phyloP scores from a whole-genome alignment of 2,329 filamentous ascomycete species.

The Alternaria ventricosa region DNA sequence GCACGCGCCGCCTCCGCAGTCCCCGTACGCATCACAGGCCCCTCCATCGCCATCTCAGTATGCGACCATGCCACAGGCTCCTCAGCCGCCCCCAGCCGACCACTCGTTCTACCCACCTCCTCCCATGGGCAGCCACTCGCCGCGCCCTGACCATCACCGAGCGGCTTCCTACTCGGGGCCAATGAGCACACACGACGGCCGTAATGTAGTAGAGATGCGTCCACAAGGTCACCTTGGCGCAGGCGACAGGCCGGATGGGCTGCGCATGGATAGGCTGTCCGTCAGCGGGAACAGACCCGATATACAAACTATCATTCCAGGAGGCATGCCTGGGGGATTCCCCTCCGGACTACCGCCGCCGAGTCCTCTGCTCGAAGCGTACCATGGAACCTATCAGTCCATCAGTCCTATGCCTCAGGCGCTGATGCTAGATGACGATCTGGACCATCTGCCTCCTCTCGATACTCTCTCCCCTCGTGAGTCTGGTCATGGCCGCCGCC shows the following conservation, averaged over 20 bases:
- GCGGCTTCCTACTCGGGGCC: slow-evolving; percentile 28
- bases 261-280: slow-evolving; percentile 56
- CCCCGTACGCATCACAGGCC: slow-evolving; percentile 4
- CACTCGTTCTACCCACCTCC: slow-evolving; percentile 40
- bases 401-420: slow-evolving; percentile 95
- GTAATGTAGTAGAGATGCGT: slow-evolving; percentile 51
- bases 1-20: slow-evolving; percentile 23
- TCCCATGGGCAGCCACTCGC: slow-evolving; percentile 35
- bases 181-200: slow-evolving; percentile 34
- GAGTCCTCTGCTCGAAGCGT: slow-evolving; percentile 88
- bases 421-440: slow-evolving; percentile 62
- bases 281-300: slow-evolving; percentile 56
- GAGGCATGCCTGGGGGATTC: slow-evolving; percentile 29
- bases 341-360: slow-evolving; percentile 64
- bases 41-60: slow-evolving; percentile 26
- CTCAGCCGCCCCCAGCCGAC: slow-evolving; percentile 18
- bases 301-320: slow-evolving; percentile 45
- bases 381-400: slow-evolving; percentile 91
- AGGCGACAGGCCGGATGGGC: slow-evolving; percentile 40
- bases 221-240: slow-evolving; percentile 43
- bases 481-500: slow-evolving; percentile 38
- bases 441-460: slow-evolving; percentile 53
- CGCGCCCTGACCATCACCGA: slow-evolving; percentile 35
- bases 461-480: slow-evolving; percentile 41
- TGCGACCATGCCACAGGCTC: slow-evolving; percentile 33